Base-by-base conservation (phyloP, 1,284 basidiomycete species). In the Boletus smithii region DNA sequence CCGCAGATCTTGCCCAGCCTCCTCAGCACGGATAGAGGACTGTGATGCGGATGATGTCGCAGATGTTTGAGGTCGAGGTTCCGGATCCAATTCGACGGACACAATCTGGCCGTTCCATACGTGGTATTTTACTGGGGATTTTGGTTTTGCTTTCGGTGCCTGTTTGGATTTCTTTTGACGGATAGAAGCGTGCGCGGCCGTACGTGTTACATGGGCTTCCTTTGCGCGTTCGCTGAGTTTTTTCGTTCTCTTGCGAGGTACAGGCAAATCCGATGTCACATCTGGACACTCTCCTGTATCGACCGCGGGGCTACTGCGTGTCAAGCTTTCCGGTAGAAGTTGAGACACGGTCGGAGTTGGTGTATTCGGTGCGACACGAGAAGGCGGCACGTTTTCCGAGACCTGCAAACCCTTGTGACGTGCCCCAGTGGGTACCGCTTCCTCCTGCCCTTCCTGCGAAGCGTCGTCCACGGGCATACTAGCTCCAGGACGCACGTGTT, bases 91-190 rank as follows among this genome's bases (percentile, higher is more conserved):
- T 10, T 39, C 38, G 3, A 46, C 13, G 2, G 33, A 27, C 5
- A 64, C 61, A 0, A 66, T 40, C 39, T 52, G 48, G 0, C 61
- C 63, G 1, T 45, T 48, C 35, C 49, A 50, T 7, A 62, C 38
- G 18, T 59, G 52, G 14, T 52, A 51, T 33, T 30, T 60, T 10
- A 29, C n/a, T 8, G 22, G 24, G 0, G 39, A 5, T 3, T 11
- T 31, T 16, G 10, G 16, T 17, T 24, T 50, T 0, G 13, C 7
- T 16, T 27, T 42, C 16, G 10, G 2, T 20, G 0, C n/a, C 2
- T 13, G 41, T 35, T 39, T 42, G n/a, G 4, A 8, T n/a, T 46
- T 38, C 11, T 36, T 49, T 13, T 23, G 40, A 30, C 18, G 45
- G 17, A 1, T 4, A 24, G 26, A 31, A 14, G 14, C 11, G 2